A percentile compares a stretch with the other conserved stretches of the same genome.
These are phyloP conservation scores for Boletus rex-veris DNA, from an alignment of 768 basidiomycete species.

Conservation along the genomic window DNA sequence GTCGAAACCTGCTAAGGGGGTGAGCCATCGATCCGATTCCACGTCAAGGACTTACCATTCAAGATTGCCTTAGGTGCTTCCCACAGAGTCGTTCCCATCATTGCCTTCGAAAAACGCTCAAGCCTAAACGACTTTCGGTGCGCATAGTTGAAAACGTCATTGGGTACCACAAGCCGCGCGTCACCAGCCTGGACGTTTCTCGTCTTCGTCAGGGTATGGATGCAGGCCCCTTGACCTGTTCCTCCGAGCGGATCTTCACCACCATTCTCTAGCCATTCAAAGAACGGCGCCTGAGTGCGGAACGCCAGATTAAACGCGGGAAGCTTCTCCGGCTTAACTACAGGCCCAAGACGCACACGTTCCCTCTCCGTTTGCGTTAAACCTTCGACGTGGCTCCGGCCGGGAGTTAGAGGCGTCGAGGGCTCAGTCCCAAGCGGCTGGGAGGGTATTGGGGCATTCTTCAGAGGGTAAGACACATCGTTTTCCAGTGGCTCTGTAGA, in stretches of 20 bases:
- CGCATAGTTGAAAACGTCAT: background rate
- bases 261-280: conserved; percentile 71
- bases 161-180: background rate
- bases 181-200: background rate
- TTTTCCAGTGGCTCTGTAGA: background rate
- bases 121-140: conserved; percentile 48
- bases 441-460: background rate
- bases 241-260: conserved; percentile 31
- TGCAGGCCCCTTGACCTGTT: conserved; percentile 20
- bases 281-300: conserved; percentile 49
- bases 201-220: background rate
- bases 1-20: conserved; percentile 46
- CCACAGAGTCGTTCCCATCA: conserved; percentile 72
- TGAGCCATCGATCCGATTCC: background rate
- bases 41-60: conserved; percentile 38
- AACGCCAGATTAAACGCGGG: conserved; percentile 76
- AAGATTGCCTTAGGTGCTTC: conserved; percentile 60
- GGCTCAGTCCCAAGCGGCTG: background rate
- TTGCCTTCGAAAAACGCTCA: conserved; percentile 70
- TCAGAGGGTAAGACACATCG: background rate
- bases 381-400: background rate
- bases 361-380: background rate
- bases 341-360: background rate
- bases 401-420: background rate
- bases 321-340: conserved; percentile 12